Conservation (phyloP, 352 stramenopile genomes). For the Phytophthora palmivora region DNA sequence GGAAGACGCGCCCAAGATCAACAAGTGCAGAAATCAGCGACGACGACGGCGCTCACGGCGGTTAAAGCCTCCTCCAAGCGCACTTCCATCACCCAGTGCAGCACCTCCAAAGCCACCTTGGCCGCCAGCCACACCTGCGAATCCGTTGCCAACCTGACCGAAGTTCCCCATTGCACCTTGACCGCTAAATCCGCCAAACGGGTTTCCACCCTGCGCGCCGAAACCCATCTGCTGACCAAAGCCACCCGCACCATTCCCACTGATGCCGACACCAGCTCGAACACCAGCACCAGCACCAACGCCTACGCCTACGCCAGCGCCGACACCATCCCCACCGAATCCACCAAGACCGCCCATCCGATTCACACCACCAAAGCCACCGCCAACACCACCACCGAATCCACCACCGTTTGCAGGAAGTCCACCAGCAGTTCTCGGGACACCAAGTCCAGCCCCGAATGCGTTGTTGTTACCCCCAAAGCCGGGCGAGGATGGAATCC, state of each 20-base stretch:
- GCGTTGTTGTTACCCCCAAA: constrained; percentile 7
- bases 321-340: constrained; percentile 5
- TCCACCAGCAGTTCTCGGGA: constrained; percentile 1
- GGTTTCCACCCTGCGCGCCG: constrained; percentile 16
- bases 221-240: constrained; percentile 16
- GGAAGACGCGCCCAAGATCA: too few species aligned
- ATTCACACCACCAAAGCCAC: constrained; percentile 14
- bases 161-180: constrained; percentile 13
- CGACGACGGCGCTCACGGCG: constrained; percentile 18
- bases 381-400: constrained; percentile 4
- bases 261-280: constrained; percentile 10
- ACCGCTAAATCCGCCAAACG: background rate
- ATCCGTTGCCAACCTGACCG: constrained; percentile 11
- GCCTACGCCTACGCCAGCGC: constrained; percentile 8
- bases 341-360: constrained; percentile 11
- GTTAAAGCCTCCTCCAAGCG: constrained; percentile 20
- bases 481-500: background rate
- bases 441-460: constrained; percentile 9
- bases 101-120: constrained; percentile 6
- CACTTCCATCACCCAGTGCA: constrained; percentile 3
- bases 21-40: constrained; percentile 1
- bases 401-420: constrained; percentile 5
- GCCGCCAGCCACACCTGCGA: background rate
- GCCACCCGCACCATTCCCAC: constrained; percentile 6
- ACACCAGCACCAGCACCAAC: constrained; percentile 4